Base-by-base conservation (phyloP, 495 filamentous ascomycete genomes). In the Usnea hakonensis region DNA sequence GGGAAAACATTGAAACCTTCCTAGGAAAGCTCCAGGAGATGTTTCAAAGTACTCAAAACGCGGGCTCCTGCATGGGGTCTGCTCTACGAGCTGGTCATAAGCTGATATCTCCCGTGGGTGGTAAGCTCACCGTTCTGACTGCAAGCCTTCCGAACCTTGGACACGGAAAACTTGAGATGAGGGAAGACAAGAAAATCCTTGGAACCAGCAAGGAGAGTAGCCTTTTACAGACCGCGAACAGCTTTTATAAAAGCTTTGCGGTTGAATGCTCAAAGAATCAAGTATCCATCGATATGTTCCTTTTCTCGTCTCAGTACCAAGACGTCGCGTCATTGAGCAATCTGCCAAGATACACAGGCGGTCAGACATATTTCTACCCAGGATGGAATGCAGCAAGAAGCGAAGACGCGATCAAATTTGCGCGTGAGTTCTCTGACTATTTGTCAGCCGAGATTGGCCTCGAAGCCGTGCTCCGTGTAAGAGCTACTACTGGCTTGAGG, bases 201-300 rank as follows among this genome's bases (percentile, higher is more conserved):
- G 94, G 94, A 62, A 98, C 94, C 4, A 90, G 84, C 71, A 96
- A 96, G 74, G 94, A 98, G 70, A 89, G 82, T 67, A 78, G 78
- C 58, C 80, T 98, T 36, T 78, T 98, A 55, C 93, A 97, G 71
- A 97, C 95, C 0, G 89, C 82, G 16, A 95, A 88, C 76, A 88
- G 89, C 65, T 98, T 98, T 74, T 98, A 98, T 82, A 98, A 98
- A 79, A 95, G 90, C 70, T 98, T 98, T 72, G 94, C 94, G 3
- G 95, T 98, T 8, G 94, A 98, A 71, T 98, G 94, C 73, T 97
- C 93, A 50, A 98, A 98, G 76, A 92, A 92, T 63, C 94, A 98
- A 72, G 93, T 98, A 11, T 97, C 93, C 0, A 90, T 97, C 69
- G 94, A 98, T 74, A 98, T 98, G 94, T 98, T 98, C 78, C 81